Evolutionary conservation across 208 protist species (phyloP), one percentile per base, ranked within the genome.

Genomic region (Crithidia brevicula): DNA sequence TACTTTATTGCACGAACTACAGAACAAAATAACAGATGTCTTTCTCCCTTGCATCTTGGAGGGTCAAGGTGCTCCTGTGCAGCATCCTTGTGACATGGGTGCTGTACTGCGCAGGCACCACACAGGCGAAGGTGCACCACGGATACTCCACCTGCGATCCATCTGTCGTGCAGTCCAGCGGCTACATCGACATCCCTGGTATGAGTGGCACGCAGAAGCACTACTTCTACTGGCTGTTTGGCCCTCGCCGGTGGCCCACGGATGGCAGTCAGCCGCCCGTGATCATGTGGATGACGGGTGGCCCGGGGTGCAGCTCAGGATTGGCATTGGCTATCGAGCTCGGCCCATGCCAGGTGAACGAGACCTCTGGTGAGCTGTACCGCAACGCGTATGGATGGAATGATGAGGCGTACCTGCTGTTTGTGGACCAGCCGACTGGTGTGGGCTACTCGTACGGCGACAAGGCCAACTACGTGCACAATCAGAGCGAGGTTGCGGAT

Each of bases 201-300:
- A 22, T 30, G 33, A 27, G 27, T 0, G 65, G 60, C 40, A 57
- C 42, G 42, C 22, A 54, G 38, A 87, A 91, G 61, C 77, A 91
- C 65, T 90, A 89, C 80, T 98, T 98, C 70, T 98, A 95, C 81
- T 98, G 94, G 94, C 62, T 79, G 43, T 96, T 97, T 70, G 81
- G 79, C 18, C 76, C 82, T 8, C 79, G 86, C 15, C 52, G 52
- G 31, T 58, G 28, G 28, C 52, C 52, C 40, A 56, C 61, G 54
- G 50, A 51, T n/a, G 79, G 83, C 46, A 80, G 31, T 20, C 13
- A 27, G 18, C 59, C 72, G 40, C 90, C 91, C 11, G 63, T 96
- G 43, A 67, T 98, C 15, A 54, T 97, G 25, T 98, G 91, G 91
- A 75, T 97, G 67, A 96, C 86, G 20, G 96, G 95, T 42, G 94